Evolutionary conservation across 2,329 filamentous ascomycete species (phyloP).

Genomic region (Byssothecium circinans): DNA sequence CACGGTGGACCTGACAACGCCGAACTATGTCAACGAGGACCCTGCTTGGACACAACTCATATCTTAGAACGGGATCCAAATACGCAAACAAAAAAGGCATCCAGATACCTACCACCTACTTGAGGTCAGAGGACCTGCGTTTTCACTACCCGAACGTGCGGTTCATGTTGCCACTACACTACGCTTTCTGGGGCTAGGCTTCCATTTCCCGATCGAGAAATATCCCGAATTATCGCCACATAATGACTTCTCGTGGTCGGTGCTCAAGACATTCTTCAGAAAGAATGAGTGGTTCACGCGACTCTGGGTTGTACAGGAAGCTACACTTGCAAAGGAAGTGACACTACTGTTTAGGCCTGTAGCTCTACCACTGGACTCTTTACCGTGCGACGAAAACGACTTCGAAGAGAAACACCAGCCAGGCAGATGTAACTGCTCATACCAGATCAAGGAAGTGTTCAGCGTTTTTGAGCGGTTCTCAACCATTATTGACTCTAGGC

Average conservation of each 20-base stretch:
- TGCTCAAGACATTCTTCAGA: background rate
- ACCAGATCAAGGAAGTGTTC: background rate
- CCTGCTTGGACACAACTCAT: background rate
- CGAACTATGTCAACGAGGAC: background rate
- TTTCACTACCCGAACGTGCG: background rate
- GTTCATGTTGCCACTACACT: background rate
- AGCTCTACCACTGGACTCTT: background rate
- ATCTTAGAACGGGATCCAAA: background rate
- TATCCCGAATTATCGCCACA: background rate
- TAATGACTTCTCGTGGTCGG: background rate
- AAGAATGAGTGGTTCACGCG: background rate
- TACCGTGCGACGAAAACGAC: background rate
- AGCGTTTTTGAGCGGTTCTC: background rate
- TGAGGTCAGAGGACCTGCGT: background rate
- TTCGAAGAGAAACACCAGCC: background rate
- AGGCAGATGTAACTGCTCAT: background rate
- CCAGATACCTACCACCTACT: background rate
- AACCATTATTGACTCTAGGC: background rate
- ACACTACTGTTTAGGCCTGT: background rate
- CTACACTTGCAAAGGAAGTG: background rate
- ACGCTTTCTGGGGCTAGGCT: background rate
- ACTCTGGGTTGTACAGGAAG: conserved; percentile 4
- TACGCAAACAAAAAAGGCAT: background rate
- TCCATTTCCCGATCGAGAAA: background rate
- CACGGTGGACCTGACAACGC: background rate